These are phyloP conservation scores for Backusella sp. DNA, from an alignment of 192 early-diverging fungal species.

Conservation along the genomic window DNA sequence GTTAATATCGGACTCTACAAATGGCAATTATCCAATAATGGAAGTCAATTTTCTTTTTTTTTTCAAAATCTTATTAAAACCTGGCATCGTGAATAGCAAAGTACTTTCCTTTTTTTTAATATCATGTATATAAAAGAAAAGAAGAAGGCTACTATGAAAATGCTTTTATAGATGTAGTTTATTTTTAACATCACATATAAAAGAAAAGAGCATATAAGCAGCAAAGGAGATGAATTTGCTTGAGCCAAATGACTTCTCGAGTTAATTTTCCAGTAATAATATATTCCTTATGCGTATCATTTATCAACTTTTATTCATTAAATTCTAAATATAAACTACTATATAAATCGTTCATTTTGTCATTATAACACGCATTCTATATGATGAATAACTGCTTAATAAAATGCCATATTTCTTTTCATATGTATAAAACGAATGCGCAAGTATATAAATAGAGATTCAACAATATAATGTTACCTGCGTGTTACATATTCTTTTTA, in stretches of 20 bases:
- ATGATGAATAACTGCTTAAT: background rate
- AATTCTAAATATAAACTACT: too few relatives aligned
- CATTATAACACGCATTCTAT: background rate
- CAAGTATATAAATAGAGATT: background rate
- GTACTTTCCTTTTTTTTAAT: too few relatives aligned
- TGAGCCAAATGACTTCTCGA: background rate
- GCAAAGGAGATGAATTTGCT: background rate
- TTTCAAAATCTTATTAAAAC: background rate
- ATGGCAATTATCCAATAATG: background rate
- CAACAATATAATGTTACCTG: constrained; percentile 1
- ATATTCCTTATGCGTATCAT: background rate
- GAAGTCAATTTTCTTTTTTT: background rate
- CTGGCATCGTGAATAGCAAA: background rate
- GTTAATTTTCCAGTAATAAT: background rate
- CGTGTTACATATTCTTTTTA: constrained; percentile 4
- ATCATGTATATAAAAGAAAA: too few relatives aligned
- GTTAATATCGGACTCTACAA: background rate
- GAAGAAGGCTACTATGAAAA: too few relatives aligned
- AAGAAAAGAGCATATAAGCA: background rate
- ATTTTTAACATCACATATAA: background rate
- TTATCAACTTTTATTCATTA: background rate
- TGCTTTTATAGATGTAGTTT: background rate
- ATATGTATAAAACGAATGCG: background rate
- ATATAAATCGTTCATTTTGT: background rate
- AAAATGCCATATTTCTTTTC: background rate